Percentiles rank a stretch among this genome's conserved stretches.
phyloP scores from a whole-genome alignment of 805 yeast species.

The Metschnikowia shivogae region DNA sequence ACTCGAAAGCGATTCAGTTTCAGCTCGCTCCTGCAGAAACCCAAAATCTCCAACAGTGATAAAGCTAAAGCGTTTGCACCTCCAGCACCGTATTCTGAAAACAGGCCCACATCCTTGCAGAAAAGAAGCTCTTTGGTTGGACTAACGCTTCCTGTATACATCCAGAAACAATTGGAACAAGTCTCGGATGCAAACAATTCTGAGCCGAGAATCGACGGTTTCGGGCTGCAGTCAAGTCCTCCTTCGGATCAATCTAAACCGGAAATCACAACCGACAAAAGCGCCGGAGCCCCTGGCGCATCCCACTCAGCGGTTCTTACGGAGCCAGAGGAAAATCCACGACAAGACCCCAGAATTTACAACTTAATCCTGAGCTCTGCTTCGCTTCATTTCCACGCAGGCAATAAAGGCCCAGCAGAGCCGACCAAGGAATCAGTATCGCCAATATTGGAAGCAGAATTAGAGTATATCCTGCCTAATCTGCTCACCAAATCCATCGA shows the following conservation, averaged over 20 bases:
- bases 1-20: constrained; percentile 9
- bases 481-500: constrained; percentile 27
- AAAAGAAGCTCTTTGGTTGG: constrained; percentile 32
- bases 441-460: constrained; percentile 23
- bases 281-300: too few relatives aligned
- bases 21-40: neutral
- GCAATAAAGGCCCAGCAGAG: constrained; percentile 4
- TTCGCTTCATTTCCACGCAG: constrained; percentile 27
- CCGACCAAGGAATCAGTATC: constrained; percentile 5
- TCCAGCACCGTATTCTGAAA: neutral
- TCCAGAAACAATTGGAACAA: constrained; percentile 20
- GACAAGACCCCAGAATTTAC: constrained; percentile 22
- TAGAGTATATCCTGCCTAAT: constrained; percentile 40
- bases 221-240: neutral
- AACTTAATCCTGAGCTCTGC: constrained; percentile 34
- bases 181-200: neutral
- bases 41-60: neutral
- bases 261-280: too few relatives aligned
- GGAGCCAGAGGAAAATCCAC: neutral
- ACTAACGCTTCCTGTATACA: constrained; percentile 34
- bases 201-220: neutral
- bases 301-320: too few relatives aligned
- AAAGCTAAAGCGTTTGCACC: neutral
- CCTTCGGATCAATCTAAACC: neutral
- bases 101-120: neutral